phyloP scores from a whole-genome alignment of 257 asterid genomes.

The Handroanthus guayacan region DNA sequence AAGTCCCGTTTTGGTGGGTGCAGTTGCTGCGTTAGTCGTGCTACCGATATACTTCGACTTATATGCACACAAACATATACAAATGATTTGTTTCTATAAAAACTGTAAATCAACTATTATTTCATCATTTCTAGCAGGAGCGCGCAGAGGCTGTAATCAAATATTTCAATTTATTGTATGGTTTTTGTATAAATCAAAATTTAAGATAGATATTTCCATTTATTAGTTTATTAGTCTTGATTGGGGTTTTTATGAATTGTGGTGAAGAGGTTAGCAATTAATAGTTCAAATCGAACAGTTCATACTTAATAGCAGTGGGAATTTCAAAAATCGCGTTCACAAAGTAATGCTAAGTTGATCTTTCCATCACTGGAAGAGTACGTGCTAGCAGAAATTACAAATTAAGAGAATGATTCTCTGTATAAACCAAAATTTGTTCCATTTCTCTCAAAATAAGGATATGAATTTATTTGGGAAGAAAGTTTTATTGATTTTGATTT shows the following conservation, averaged over 20 bases:
- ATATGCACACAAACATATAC: constrained; percentile 2
- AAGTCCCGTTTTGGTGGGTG: not conserved
- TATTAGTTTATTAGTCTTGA: no score
- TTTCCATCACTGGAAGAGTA: no score
- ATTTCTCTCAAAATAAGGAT: not conserved
- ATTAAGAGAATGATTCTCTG: not conserved
- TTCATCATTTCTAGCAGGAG: not conserved
- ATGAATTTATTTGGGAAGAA: no score
- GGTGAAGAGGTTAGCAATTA: no score
- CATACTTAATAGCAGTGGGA: no score
- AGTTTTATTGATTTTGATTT: no score
- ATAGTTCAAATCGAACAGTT: no score
- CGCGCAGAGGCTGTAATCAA: not conserved
- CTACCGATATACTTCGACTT: not conserved
- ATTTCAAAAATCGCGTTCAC: no score
- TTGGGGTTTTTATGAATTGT: no score
- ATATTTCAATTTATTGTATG: not conserved
- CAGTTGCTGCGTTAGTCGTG: constrained; percentile 12
- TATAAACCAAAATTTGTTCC: not conserved
- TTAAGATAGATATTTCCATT: no score
- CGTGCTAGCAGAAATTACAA: not conserved
- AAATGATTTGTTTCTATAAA: not conserved
- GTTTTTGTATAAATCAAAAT: not conserved
- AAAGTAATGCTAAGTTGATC: no score
- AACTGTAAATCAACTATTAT: constrained; percentile 20